phyloP scores from a whole-genome alignment of 176 grass and related monocot species.

The Musa itinerans region DNA sequence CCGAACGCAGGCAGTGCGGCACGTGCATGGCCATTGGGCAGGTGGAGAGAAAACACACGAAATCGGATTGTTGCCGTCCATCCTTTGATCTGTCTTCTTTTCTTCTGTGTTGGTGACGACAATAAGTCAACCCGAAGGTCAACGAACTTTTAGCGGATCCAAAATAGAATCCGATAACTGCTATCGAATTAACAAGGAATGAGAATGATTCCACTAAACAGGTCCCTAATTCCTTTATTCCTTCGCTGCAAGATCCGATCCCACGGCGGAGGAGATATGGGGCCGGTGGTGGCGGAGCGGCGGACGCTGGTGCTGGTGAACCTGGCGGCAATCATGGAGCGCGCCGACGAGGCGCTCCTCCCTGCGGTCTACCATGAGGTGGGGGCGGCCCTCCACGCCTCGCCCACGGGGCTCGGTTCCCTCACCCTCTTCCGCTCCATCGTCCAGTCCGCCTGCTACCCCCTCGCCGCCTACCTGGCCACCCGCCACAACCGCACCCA shows the following conservation, averaged over 20 bases:
- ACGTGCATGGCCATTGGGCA: not conserved
- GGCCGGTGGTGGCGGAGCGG: constrained; percentile 7
- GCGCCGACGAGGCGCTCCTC: constrained; percentile 80
- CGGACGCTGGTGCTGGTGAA: constrained; percentile 63
- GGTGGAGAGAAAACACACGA: not conserved
- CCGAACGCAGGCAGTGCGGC: not conserved
- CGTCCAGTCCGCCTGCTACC: constrained; percentile 76
- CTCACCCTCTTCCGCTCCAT: constrained; percentile 76
- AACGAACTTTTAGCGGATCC: no score
- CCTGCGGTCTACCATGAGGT: constrained; percentile 82
- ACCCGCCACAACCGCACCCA: constrained; percentile 63
- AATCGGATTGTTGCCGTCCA: no score
- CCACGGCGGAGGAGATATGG: not conserved
- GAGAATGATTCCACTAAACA: not conserved
- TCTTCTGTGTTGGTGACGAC: no score
- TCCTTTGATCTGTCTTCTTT: no score
- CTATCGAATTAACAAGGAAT: no score
- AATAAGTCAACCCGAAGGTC: no score
- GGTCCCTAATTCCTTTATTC: not conserved
- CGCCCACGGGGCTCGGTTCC: constrained; percentile 52
- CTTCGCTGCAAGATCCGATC: not conserved
- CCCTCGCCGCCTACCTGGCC: constrained; percentile 69
- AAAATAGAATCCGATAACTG: no score
- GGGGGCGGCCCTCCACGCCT: constrained; percentile 54
- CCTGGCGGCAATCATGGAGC: constrained; percentile 83